These are phyloP conservation scores for Mycena vitilis DNA, from an alignment of 768 basidiomycete genomes.

Conservation along the genomic window DNA sequence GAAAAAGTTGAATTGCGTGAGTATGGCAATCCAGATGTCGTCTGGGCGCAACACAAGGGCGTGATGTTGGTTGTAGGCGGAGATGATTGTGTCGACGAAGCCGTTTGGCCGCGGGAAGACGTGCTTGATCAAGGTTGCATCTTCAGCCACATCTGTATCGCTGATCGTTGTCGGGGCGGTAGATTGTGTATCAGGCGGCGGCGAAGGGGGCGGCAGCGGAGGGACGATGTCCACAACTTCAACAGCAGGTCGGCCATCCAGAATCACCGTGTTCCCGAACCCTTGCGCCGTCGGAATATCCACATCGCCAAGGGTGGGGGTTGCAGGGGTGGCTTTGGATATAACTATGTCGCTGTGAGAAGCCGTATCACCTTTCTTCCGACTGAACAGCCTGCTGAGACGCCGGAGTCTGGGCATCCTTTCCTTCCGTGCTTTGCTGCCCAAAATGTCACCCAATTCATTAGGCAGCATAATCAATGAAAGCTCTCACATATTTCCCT, in stretches of 20 bases:
- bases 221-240: background rate
- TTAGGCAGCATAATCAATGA: too few relatives aligned
- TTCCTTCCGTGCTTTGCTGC: background rate
- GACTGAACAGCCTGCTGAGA: background rate
- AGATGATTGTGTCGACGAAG: conserved; percentile 40
- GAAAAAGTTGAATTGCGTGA: conserved; percentile 46
- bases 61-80: conserved; percentile 42
- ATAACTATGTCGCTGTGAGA: too few relatives aligned
- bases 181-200: background rate
- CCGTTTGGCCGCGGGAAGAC: conserved; percentile 29
- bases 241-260: background rate
- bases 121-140: background rate
- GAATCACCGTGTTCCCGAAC: background rate
- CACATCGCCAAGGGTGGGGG: background rate
- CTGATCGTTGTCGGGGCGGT: background rate
- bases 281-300: background rate
- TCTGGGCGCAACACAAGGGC: conserved; percentile 52
- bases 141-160: background rate
- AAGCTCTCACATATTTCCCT: background rate
- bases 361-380: background rate
- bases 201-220: too few relatives aligned
- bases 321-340: background rate
- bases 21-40: conserved; percentile 52
- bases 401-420: background rate
- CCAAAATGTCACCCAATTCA: too few relatives aligned